A percentile compares a stretch with the other conserved stretches of the same genome.
Conservation (phyloP, 2,329 filamentous ascomycete genomes). For the Neonectria ditissima region DNA sequence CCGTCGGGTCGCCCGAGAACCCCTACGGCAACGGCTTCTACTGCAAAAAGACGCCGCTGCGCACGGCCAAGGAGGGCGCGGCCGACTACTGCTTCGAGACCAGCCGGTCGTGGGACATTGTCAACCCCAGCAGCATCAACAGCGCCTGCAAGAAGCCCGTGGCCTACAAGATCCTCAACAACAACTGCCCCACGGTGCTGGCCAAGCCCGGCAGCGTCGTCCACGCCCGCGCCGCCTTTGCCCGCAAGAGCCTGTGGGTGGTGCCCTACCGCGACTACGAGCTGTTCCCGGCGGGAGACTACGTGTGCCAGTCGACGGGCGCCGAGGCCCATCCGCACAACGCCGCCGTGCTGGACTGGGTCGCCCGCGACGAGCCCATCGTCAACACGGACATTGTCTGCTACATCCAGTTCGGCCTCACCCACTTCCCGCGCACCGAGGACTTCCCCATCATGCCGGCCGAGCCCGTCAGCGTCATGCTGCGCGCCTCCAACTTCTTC, state of each 20-base stretch:
- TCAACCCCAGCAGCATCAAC: constrained; percentile 84
- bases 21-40: constrained; percentile 92
- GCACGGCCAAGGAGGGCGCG: constrained; percentile 73
- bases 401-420: constrained; percentile 94
- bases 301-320: constrained; percentile 89
- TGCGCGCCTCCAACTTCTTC: constrained; percentile 88
- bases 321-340: constrained; percentile 69
- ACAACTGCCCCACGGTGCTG: constrained; percentile 81
- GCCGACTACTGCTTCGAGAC: constrained; percentile 86
- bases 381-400: constrained; percentile 89
- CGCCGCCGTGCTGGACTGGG: constrained; percentile 79
- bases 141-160: constrained; percentile 87
- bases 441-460: constrained; percentile 94
- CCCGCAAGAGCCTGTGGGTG: constrained; percentile 59
- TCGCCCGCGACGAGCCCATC: constrained; percentile 77
- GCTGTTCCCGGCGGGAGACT: constrained; percentile 85
- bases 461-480: constrained; percentile 83
- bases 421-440: constrained; percentile 89
- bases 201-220: constrained; percentile 88
- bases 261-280: constrained; percentile 78
- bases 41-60: constrained; percentile 83
- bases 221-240: constrained; percentile 90
- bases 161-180: constrained; percentile 89
- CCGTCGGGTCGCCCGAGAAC: constrained; percentile 85
- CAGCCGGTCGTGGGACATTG: constrained; percentile 89